phyloP scores from a whole-genome alignment of 2,329 filamentous ascomycete genomes.

The Aureobasidium sp. region DNA sequence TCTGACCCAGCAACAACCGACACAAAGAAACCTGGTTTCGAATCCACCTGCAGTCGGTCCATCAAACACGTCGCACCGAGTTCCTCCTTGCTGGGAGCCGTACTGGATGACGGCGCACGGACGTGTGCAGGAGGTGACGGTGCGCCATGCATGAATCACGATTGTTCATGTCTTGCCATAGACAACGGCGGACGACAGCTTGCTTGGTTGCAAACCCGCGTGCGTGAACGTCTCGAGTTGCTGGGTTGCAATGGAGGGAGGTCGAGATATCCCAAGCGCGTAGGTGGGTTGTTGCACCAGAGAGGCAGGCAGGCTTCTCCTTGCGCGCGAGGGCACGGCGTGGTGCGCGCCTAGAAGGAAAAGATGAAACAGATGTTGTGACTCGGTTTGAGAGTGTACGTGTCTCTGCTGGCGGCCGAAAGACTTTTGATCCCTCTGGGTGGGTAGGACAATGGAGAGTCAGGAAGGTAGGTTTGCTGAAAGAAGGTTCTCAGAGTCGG shows the following conservation, averaged over 20 bases:
- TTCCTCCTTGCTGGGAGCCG: neutral
- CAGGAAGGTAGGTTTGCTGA: neutral
- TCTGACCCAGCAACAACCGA: neutral
- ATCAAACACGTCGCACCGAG: neutral
- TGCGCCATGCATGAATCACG: neutral
- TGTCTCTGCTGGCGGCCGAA: neutral
- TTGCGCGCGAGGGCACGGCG: neutral
- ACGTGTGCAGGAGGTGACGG: neutral
- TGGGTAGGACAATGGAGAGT: neutral
- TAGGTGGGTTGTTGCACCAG: neutral
- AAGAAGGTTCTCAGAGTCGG: neutral
- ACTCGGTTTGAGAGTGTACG: neutral
- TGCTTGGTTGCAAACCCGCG: neutral
- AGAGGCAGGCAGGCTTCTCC: neutral
- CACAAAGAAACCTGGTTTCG: neutral
- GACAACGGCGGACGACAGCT: neutral
- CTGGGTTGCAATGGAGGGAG: neutral
- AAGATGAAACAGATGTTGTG: conserved; percentile 2
- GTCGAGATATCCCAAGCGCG: neutral
- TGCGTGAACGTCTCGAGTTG: neutral
- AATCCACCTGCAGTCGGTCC: neutral
- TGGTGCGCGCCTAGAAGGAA: neutral
- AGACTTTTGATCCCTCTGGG: neutral
- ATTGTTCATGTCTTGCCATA: neutral
- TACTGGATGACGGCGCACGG: neutral